These are phyloP conservation scores for Ophiostoma himal-ulmi DNA, from an alignment of 2,329 filamentous ascomycete species.

Conservation along the genomic window DNA sequence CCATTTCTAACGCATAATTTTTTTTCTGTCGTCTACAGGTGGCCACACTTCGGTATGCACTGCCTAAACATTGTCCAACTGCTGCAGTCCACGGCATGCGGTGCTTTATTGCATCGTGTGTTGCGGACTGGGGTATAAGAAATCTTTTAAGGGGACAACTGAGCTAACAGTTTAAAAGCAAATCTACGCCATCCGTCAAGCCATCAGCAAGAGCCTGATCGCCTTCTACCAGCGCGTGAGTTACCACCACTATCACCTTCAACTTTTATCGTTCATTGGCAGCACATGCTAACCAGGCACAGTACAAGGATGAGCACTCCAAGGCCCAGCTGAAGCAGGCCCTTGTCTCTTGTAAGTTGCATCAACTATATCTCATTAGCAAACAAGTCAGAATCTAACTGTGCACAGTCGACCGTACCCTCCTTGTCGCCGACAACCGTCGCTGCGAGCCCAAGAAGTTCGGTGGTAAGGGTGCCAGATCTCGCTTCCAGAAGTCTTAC, in stretches of 20 bases:
- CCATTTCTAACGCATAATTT: constrained; percentile 18
- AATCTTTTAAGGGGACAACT: constrained; percentile 15
- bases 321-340: constrained; percentile 99
- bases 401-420: constrained; percentile 39
- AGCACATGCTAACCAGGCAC: constrained; percentile 46
- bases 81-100: constrained; percentile 3
- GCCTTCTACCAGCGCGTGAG: constrained; percentile 43
- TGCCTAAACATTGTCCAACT: constrained; percentile 15
- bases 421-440: constrained; percentile 98
- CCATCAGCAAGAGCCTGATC: constrained; percentile 86
- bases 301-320: constrained; percentile 99
- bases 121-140: background rate
- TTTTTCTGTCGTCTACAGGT: constrained; percentile 36
- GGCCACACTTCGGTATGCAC: constrained; percentile 27
- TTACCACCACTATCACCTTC: constrained; percentile 16
- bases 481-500: constrained; percentile 99
- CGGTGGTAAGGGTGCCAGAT: constrained; percentile 84
- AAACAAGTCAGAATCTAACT: background rate
- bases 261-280: background rate
- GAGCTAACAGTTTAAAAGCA: constrained; percentile 22
- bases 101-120: background rate
- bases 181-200: constrained; percentile 86
- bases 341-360: constrained; percentile 63
- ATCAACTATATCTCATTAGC: background rate
- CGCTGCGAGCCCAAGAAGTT: constrained; percentile 99